phyloP scores from a whole-genome alignment of 2,329 filamentous ascomycete species.

The Pseudocercospora pini-densiflorae region DNA sequence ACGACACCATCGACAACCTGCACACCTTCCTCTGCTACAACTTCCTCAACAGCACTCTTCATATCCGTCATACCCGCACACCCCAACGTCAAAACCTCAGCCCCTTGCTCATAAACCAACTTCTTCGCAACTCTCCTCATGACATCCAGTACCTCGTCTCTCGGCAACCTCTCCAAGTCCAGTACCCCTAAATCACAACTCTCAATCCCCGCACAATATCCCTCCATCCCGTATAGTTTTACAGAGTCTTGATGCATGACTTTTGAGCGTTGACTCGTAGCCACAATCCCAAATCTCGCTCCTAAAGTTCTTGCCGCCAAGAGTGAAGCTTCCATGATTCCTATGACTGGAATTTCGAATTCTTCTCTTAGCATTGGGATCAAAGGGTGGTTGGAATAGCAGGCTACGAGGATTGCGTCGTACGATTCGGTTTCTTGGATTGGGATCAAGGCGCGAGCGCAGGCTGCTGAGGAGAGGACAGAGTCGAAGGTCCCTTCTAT shows the following conservation, averaged over 20 bases:
- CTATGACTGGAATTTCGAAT: slow-evolving; percentile 50
- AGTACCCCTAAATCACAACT: slow-evolving; percentile 51
- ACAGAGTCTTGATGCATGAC: slow-evolving; percentile 49
- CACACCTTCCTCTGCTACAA: slow-evolving; percentile 48
- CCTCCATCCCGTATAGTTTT: slow-evolving; percentile 47
- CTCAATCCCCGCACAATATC: slow-evolving; percentile 50
- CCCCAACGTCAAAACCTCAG: slow-evolving; percentile 50
- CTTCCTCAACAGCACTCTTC: slow-evolving; percentile 52
- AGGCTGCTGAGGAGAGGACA: slow-evolving; percentile 55
- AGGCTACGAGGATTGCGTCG: slow-evolving; percentile 55
- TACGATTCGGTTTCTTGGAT: slow-evolving; percentile 45
- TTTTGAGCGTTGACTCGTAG: slow-evolving; percentile 46
- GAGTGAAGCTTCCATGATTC: slow-evolving; percentile 58
- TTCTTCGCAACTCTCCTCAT: slow-evolving; percentile 46
- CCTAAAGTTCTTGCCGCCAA: slow-evolving; percentile 58
- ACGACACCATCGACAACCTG: slow-evolving; percentile 59
- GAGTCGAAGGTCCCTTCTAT: slow-evolving; percentile 58
- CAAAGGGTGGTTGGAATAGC: slow-evolving; percentile 55
- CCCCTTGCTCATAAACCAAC: slow-evolving; percentile 46
- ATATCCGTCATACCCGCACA: slow-evolving; percentile 57
- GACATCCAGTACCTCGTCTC: slow-evolving; percentile 45
- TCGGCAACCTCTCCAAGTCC: slow-evolving; percentile 48
- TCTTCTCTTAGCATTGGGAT: slow-evolving; percentile 54
- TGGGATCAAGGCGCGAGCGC: slow-evolving; percentile 51
- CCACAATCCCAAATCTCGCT: slow-evolving; percentile 51